Conservation (phyloP, 2,329 filamentous ascomycete species). For the Zymoseptoria tritici region DNA sequence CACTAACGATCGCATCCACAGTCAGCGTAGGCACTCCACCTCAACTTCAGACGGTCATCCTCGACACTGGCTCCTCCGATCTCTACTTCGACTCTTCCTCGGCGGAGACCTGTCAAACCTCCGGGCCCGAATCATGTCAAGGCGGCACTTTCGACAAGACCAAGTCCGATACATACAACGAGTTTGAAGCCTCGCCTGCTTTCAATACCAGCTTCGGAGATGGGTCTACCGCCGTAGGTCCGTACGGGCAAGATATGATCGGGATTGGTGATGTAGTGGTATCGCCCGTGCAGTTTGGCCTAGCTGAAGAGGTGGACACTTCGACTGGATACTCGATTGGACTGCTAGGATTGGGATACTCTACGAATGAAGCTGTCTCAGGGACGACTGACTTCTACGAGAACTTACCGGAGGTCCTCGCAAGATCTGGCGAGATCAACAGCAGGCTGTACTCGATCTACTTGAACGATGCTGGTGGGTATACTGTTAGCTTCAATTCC, state of each 20-base stretch:
- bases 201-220: constrained; percentile 28
- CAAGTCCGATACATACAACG: constrained; percentile 22
- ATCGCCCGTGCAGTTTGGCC: constrained; percentile 25
- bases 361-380: constrained; percentile 21
- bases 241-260: constrained; percentile 24
- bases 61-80: constrained; percentile 30
- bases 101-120: constrained; percentile 18
- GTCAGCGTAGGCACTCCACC: constrained; percentile 29
- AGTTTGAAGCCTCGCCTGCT: constrained; percentile 17
- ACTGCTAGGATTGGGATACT: constrained; percentile 29
- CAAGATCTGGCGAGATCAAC: constrained; percentile 25
- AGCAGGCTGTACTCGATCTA: constrained; percentile 27
- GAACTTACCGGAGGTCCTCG: constrained; percentile 28
- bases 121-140: constrained; percentile 19
- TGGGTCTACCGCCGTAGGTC: constrained; percentile 21
- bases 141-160: constrained; percentile 25
- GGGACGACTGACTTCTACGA: constrained; percentile 19
- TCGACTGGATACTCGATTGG: constrained; percentile 26
- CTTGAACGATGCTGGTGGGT: constrained; percentile 22
- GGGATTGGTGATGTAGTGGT: constrained; percentile 25
- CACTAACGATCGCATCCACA: constrained; percentile 1
- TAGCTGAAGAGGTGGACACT: constrained; percentile 22
- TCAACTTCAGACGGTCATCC: constrained; percentile 26
- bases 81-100: constrained; percentile 26
- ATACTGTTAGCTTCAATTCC: neutral